A percentile compares a stretch with the other conserved stretches of the same genome.
These are phyloP conservation scores for Pyrenopolyporus hunteri DNA, from an alignment of 495 filamentous ascomycete genomes.

Conservation along the genomic window DNA sequence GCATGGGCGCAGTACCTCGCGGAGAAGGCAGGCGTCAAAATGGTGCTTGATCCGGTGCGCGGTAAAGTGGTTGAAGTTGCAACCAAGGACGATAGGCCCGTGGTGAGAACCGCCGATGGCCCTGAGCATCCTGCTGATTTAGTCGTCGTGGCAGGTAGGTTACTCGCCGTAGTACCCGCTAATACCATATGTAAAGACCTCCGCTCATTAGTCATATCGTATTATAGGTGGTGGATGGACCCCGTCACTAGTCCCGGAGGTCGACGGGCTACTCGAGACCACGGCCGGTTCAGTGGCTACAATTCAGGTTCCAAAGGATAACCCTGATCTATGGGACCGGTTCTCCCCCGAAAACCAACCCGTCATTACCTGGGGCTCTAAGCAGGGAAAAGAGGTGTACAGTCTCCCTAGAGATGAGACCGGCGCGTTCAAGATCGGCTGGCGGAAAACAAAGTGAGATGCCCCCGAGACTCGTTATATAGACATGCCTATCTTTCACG, in stretches of 20 bases:
- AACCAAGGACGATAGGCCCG: conserved; percentile 9
- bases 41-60: conserved; percentile 39
- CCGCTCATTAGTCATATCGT: not conserved
- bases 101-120: conserved; percentile 46
- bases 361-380: conserved; percentile 41
- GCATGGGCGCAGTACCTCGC: conserved; percentile 49
- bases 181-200: not conserved
- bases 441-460: conserved; percentile 52
- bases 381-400: conserved; percentile 46
- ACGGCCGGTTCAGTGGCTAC: conserved; percentile 52
- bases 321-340: conserved; percentile 39
- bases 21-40: conserved; percentile 42
- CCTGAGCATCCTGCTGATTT: conserved; percentile 36
- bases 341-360: conserved; percentile 48
- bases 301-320: conserved; percentile 42
- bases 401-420: conserved; percentile 48
- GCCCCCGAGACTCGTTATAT: conserved; percentile 9
- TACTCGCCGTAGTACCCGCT: not conserved
- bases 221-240: conserved; percentile 44
- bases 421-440: conserved; percentile 54
- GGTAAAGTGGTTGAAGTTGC: conserved; percentile 38
- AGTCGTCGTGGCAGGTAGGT: conserved; percentile 39
- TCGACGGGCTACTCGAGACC: conserved; percentile 48
- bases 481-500: not conserved
- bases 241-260: conserved; percentile 39